phyloP scores from a whole-genome alignment of 2,329 filamentous ascomycete genomes.

The Pseudocercospora fijiensis region DNA sequence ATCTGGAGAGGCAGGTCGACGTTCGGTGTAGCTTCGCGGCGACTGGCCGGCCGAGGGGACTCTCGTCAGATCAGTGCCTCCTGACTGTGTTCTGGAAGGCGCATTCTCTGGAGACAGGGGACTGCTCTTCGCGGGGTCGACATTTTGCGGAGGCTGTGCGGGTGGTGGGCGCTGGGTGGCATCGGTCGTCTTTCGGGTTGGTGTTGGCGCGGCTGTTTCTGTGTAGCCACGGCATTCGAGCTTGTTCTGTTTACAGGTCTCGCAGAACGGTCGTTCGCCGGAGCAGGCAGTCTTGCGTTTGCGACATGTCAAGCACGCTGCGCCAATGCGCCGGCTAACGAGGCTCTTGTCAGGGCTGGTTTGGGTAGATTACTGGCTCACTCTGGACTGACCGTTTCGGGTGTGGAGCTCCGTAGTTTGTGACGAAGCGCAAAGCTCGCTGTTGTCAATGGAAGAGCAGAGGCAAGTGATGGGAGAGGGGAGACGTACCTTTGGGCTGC shows the following conservation, averaged over 20 bases:
- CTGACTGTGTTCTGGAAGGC: background rate
- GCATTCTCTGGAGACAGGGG: background rate
- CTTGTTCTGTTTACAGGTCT: slow-evolving; percentile 50
- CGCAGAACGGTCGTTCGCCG: slow-evolving; percentile 46
- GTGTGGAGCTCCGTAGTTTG: slow-evolving; percentile 76
- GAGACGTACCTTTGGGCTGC: background rate
- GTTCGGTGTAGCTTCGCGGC: slow-evolving; percentile 12
- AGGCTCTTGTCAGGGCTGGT: slow-evolving; percentile 1
- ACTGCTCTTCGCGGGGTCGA: background rate
- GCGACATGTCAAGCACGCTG: slow-evolving; percentile 58
- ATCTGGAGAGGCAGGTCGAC: slow-evolving; percentile 12
- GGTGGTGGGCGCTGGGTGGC: slow-evolving; percentile 8
- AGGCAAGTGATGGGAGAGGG: background rate
- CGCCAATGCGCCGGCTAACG: slow-evolving; percentile 67
- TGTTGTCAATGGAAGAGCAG: slow-evolving; percentile 12
- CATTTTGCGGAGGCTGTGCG: slow-evolving; percentile 3
- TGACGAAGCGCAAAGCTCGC: slow-evolving; percentile 64
- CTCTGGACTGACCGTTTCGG: slow-evolving; percentile 56
- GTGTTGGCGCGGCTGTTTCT: slow-evolving; percentile 29
- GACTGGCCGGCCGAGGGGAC: slow-evolving; percentile 18
- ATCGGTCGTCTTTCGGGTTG: slow-evolving; percentile 25
- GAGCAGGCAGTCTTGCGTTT: slow-evolving; percentile 53
- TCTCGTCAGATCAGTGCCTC: slow-evolving; percentile 14
- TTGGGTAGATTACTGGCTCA: background rate
- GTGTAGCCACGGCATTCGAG: slow-evolving; percentile 50